Conservation (phyloP, 2,329 filamentous ascomycete genomes). For the Verruconis gallopava region DNA sequence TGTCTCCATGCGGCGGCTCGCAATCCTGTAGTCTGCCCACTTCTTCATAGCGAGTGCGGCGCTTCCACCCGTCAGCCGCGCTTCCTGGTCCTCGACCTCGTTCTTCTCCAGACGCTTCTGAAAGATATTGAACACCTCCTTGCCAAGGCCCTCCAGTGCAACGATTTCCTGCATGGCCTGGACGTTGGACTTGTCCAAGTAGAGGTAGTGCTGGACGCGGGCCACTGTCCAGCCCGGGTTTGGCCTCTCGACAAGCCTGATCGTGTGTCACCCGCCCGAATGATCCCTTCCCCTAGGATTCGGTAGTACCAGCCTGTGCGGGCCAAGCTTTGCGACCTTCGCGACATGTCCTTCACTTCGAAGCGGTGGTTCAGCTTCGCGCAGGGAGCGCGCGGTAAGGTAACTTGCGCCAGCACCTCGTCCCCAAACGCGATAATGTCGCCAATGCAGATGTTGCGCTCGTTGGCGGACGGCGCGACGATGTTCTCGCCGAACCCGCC, state of each 20-base stretch:
- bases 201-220: slow-evolving; percentile 49
- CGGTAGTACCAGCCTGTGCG: slow-evolving; percentile 56
- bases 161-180: slow-evolving; percentile 31
- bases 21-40: slow-evolving; percentile 30
- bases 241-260: slow-evolving; percentile 41
- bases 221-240: slow-evolving; percentile 51
- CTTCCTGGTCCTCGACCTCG: slow-evolving; percentile 20
- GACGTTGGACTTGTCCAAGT: slow-evolving; percentile 38
- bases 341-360: slow-evolving; percentile 48
- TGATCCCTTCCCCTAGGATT: slow-evolving; percentile 41
- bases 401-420: slow-evolving; percentile 43
- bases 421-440: slow-evolving; percentile 42
- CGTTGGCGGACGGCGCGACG: slow-evolving; percentile 44
- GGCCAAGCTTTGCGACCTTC: slow-evolving; percentile 41
- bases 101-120: slow-evolving; percentile 37
- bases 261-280: slow-evolving; percentile 43
- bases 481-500: slow-evolving; percentile 56
- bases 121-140: slow-evolving; percentile 41
- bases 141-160: slow-evolving; percentile 33
- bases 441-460: slow-evolving; percentile 52
- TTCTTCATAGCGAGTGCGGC: slow-evolving; percentile 19
- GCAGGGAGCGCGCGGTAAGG: slow-evolving; percentile 50
- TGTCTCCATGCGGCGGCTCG: slow-evolving; percentile 40
- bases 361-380: slow-evolving; percentile 60
- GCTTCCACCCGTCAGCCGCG: slow-evolving; percentile 17